Evolutionary conservation across 768 basidiomycete genomes (phyloP).

Genomic region (Lactifluus piperatus): DNA sequence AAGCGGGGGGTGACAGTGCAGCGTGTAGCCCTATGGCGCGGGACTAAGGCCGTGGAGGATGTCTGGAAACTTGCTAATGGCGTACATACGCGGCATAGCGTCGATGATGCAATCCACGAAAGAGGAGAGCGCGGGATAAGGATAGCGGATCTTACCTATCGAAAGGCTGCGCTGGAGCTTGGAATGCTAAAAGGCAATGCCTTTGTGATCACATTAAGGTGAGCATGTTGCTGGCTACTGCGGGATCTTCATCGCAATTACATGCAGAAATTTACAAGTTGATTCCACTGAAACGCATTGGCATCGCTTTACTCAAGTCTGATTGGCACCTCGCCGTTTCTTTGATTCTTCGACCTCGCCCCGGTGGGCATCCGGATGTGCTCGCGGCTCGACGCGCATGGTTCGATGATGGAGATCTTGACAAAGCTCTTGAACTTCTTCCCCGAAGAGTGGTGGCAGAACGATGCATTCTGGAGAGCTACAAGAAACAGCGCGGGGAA

Average conservation of each 20-base stretch:
- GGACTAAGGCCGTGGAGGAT: conserved; percentile 69
- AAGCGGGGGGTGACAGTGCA: conserved; percentile 96
- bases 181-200: conserved; percentile 97
- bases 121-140: conserved; percentile 87
- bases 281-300: conserved; percentile 69
- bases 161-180: conserved; percentile 73
- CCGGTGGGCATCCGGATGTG: conserved; percentile 92
- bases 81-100: conserved; percentile 45
- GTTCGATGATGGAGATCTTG: conserved; percentile 74
- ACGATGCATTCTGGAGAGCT: conserved; percentile 84
- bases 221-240: conserved; percentile 19
- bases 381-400: conserved; percentile 76
- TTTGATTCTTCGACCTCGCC: conserved; percentile 70
- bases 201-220: conserved; percentile 93
- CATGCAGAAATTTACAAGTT: conserved; percentile 70
- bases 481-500: conserved; percentile 69
- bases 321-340: conserved; percentile 87
- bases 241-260: neutral
- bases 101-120: conserved; percentile 49
- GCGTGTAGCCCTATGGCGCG: conserved; percentile 71
- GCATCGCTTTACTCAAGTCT: conserved; percentile 78
- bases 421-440: conserved; percentile 76
- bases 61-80: conserved; percentile 81
- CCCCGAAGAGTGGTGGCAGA: conserved; percentile 92
- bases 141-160: conserved; percentile 82